These are phyloP conservation scores for Diplodia intermedia DNA, from an alignment of 2,329 filamentous ascomycete species.

Conservation along the genomic window DNA sequence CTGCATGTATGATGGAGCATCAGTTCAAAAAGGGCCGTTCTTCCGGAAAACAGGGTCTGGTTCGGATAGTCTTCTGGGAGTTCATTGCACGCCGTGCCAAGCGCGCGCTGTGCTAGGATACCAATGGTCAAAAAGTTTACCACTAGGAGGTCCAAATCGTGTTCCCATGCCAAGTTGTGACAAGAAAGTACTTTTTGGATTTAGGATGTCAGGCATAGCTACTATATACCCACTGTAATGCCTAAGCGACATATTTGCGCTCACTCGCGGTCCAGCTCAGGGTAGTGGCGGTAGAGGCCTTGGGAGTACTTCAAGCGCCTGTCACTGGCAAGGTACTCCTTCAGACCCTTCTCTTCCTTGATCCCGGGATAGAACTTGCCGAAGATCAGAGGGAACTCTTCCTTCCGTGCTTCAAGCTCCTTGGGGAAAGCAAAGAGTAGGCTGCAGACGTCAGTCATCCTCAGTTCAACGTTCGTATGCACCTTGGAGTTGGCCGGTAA, in stretches of 20 bases:
- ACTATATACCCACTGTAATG: neutral
- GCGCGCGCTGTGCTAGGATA: conserved; percentile 29
- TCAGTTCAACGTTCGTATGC: neutral
- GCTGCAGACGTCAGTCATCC: conserved; percentile 56
- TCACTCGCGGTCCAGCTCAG: conserved; percentile 68
- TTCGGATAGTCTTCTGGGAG: conserved; percentile 32
- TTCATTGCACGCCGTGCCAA: conserved; percentile 19
- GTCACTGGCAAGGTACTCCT: conserved; percentile 71
- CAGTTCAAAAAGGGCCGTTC: conserved; percentile 28
- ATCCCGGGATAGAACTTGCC: conserved; percentile 67
- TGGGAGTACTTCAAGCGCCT: conserved; percentile 66
- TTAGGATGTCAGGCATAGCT: neutral
- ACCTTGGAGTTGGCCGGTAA: neutral
- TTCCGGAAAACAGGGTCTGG: conserved; percentile 30
- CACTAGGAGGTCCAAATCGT: conserved; percentile 17
- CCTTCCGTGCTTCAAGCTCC: conserved; percentile 63
- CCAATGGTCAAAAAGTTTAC: conserved; percentile 31
- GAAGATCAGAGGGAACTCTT: conserved; percentile 68
- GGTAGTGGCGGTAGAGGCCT: conserved; percentile 76
- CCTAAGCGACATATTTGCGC: neutral
- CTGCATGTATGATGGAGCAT: conserved; percentile 40
- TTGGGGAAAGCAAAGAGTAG: conserved; percentile 73
- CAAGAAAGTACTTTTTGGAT: conserved; percentile 14
- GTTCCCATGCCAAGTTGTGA: conserved; percentile 12
- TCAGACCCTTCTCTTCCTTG: conserved; percentile 67